Conservation (phyloP, 768 basidiomycete genomes). For the Galerina marginata region DNA sequence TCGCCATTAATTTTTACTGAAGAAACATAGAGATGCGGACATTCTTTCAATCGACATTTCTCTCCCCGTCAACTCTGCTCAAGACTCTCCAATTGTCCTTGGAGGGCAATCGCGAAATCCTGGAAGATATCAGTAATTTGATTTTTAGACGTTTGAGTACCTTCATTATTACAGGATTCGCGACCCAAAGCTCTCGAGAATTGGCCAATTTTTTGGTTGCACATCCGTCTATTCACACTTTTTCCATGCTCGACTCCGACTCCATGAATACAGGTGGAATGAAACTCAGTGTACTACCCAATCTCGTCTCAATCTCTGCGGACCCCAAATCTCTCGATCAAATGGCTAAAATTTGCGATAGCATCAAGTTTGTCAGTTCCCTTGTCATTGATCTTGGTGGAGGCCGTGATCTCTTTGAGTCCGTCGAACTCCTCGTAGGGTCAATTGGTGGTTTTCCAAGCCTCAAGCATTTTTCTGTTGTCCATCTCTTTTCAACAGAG, state of each 20-base stretch:
- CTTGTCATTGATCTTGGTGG: conserved; percentile 6
- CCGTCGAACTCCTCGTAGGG: neutral
- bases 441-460: conserved; percentile 6
- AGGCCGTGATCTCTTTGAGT: neutral
- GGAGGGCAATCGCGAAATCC: neutral
- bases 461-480: conserved; percentile 10
- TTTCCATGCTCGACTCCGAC: conserved; percentile 4
- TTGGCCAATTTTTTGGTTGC: conserved; percentile 4
- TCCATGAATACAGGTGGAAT: neutral
- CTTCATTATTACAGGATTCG: neutral
- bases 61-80: neutral
- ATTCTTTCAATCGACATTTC: neutral
- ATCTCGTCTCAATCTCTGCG: conserved; percentile 8
- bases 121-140: neutral
- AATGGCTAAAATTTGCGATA: conserved; percentile 8
- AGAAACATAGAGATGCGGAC: neutral
- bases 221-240: conserved; percentile 7
- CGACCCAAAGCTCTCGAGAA: neutral
- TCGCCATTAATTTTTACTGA: neutral
- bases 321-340: neutral
- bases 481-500: neutral
- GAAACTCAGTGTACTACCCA: conserved; percentile 5
- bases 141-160: neutral
- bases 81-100: neutral
- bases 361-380: conserved; percentile 5